phyloP scores from a whole-genome alignment of 108 stramenopile species.

The Discostella stelligeroides region DNA sequence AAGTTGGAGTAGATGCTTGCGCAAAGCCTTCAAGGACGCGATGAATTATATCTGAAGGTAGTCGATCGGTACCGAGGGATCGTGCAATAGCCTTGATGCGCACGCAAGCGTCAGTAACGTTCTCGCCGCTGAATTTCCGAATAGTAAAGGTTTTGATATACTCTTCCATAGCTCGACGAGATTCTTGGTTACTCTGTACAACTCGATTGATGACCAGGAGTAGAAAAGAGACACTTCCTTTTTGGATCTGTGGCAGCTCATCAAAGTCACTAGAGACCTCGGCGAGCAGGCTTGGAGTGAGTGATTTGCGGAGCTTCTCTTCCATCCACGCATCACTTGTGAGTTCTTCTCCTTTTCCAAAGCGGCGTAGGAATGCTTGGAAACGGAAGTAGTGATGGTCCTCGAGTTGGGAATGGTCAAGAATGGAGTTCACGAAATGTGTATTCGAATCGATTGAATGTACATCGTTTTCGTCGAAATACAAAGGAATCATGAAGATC shows the following conservation, averaged over 20 bases:
- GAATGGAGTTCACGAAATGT: constrained; percentile 1
- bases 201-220: neutral
- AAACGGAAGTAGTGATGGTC: neutral
- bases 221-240: neutral
- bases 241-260: neutral
- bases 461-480: neutral
- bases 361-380: neutral
- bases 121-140: constrained; percentile 5
- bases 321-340: constrained; percentile 3
- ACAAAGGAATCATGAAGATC: neutral
- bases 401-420: neutral
- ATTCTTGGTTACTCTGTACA: no score
- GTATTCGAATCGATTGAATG: neutral
- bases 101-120: constrained; percentile 2
- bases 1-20: no score
- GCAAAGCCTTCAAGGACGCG: no score
- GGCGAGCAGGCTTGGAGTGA: neutral
- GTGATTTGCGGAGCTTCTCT: neutral
- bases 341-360: neutral
- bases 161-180: no score
- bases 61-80: no score
- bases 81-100: constrained; percentile 5
- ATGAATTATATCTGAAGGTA: no score
- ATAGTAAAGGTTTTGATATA: neutral
- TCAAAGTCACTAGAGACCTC: constrained; percentile 5